Evolutionary conservation across 176 grass and related monocot genomes (phyloP).

Genomic region (Poa pratensis): DNA sequence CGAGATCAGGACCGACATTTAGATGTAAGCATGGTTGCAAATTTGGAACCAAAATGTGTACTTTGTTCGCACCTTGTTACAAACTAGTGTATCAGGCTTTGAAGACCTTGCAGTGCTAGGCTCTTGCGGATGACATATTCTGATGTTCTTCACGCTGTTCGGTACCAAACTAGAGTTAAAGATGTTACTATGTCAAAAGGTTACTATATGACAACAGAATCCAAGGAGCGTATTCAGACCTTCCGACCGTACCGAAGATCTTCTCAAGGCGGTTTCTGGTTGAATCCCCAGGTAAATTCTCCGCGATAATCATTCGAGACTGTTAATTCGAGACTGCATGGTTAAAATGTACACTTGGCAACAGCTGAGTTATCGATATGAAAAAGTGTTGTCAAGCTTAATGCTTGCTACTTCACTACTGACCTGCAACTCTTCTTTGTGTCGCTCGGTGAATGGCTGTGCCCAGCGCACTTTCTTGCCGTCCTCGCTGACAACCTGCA

Average conservation of each 20-base stretch:
- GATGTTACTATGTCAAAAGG: not conserved
- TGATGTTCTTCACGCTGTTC: constrained; percentile 72
- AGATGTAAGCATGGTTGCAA: not conserved
- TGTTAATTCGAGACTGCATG: constrained; percentile 10
- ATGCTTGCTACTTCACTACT: not conserved
- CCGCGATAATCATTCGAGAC: constrained; percentile 68
- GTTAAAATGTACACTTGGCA: not conserved
- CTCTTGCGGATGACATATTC: constrained; percentile 74
- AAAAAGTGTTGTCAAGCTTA: not conserved
- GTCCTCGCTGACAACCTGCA: constrained; percentile 59
- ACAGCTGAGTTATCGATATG: not conserved
- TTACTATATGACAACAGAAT: not conserved
- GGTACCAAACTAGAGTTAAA: not conserved
- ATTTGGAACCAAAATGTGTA: not conserved
- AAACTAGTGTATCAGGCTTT: constrained; percentile 55
- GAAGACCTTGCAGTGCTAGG: constrained; percentile 58
- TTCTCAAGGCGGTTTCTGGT: constrained; percentile 60
- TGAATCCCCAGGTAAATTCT: constrained; percentile 65
- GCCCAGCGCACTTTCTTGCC: constrained; percentile 60
- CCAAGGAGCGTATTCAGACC: constrained; percentile 36
- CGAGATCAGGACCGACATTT: not conserved
- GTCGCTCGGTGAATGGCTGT: constrained; percentile 53
- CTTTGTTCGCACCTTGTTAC: constrained; percentile 47
- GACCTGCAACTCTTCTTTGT: constrained; percentile 74
- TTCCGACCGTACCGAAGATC: constrained; percentile 65